A percentile compares a stretch with the other conserved stretches of the same genome.
These are phyloP conservation scores for Jackrogersella multiformis DNA, from an alignment of 495 filamentous ascomycete genomes.

Conservation along the genomic window DNA sequence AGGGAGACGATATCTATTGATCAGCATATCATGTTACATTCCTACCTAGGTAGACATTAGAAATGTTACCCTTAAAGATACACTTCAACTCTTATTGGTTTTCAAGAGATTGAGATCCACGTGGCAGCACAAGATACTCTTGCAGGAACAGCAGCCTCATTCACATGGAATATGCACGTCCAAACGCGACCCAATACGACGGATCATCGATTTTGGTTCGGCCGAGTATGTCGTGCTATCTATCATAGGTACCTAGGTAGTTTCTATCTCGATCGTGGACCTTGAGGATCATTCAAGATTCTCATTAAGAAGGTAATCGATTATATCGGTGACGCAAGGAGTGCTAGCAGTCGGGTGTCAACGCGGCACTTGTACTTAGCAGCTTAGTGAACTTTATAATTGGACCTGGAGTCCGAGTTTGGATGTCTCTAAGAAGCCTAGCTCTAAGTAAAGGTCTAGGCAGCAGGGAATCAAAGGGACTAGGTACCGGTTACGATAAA, in stretches of 20 bases:
- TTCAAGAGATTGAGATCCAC: not conserved
- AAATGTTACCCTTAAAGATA: slow-evolving; percentile 7
- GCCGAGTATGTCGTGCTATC: not conserved
- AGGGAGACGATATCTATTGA: not conserved
- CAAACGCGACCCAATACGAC: slow-evolving; percentile 1
- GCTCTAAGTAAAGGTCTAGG: not conserved
- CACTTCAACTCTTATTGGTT: not conserved
- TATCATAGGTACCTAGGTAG: too few species aligned
- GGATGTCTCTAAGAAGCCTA: not conserved
- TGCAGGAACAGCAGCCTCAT: not conserved
- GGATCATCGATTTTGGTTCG: slow-evolving; percentile 10
- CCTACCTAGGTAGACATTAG: not conserved
- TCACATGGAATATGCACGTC: slow-evolving; percentile 3
- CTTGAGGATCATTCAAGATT: slow-evolving; percentile 2
- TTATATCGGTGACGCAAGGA: not conserved
- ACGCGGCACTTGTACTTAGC: slow-evolving; percentile 10
- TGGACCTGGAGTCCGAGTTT: not conserved
- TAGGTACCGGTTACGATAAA: not conserved
- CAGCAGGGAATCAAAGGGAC: not conserved
- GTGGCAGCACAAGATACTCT: not conserved
- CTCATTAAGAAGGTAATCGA: not conserved
- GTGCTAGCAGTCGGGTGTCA: not conserved
- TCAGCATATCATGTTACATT: not conserved
- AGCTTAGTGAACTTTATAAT: not conserved
- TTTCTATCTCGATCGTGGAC: slow-evolving; percentile 1